Percentiles rank a stretch among this genome's conserved stretches.
phyloP scores from a whole-genome alignment of 148 eudicot genomes.

The Silene conica region DNA sequence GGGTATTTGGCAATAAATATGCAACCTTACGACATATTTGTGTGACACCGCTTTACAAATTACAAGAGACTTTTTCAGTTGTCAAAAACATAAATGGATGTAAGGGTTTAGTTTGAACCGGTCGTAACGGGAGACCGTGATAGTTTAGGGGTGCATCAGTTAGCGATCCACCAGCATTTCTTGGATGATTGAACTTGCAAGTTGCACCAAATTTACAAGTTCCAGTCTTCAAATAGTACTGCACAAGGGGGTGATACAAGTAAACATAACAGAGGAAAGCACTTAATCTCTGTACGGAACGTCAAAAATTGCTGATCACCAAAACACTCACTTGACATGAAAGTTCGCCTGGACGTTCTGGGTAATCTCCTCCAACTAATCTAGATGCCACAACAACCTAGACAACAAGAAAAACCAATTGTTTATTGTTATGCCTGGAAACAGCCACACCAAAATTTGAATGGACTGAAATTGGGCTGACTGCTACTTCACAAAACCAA shows the following conservation, averaged over 20 bases:
- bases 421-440: slow-evolving; percentile 3
- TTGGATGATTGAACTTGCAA: slow-evolving; percentile 91
- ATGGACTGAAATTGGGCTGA: background rate
- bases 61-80: background rate
- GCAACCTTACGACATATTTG: background rate
- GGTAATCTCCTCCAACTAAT: slow-evolving; percentile 56
- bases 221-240: slow-evolving; percentile 88
- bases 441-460: background rate
- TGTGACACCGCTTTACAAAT: too few relatives aligned
- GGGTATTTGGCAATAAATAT: background rate
- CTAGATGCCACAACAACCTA: slow-evolving; percentile 54
- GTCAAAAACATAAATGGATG: slow-evolving; percentile 6
- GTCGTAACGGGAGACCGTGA: slow-evolving; percentile 81
- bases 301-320: background rate
- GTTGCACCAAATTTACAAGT: slow-evolving; percentile 90
- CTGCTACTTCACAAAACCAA: background rate
- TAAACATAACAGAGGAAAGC: slow-evolving; percentile 8
- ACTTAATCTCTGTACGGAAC: background rate
- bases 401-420: background rate
- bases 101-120: slow-evolving; percentile 37
- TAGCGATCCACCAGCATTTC: slow-evolving; percentile 70
- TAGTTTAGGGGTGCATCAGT: slow-evolving; percentile 59
- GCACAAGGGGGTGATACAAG: slow-evolving; percentile 31
- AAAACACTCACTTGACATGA: slow-evolving; percentile 63
- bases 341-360: slow-evolving; percentile 76